A percentile compares a stretch with the other conserved stretches of the same genome.
Evolutionary conservation across 257 asterid genomes (phyloP).

Genomic region (Solanum corneliomulleri): DNA sequence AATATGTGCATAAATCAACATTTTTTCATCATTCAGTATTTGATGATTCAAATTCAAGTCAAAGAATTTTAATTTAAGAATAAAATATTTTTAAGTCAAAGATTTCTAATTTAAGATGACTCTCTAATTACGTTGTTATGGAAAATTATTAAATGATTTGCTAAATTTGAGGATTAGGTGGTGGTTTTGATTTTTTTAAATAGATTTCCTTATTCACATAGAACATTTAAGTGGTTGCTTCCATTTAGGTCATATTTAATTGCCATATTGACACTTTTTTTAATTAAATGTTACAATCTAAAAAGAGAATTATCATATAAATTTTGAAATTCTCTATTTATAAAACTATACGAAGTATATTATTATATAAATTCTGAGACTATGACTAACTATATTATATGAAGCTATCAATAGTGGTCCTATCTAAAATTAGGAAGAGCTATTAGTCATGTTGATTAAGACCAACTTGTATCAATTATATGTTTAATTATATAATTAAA

Average conservation of each 20-base stretch:
- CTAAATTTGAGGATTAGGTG: neutral
- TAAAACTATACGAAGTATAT: neutral
- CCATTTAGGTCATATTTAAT: neutral
- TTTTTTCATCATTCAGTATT: too few relatives aligned
- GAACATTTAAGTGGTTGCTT: neutral
- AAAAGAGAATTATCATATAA: neutral
- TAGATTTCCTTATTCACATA: neutral
- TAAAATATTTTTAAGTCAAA: neutral
- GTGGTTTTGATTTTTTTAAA: neutral
- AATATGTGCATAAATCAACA: neutral
- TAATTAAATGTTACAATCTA: neutral
- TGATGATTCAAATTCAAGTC: neutral
- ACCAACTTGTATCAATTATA: neutral
- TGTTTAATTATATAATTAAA: neutral
- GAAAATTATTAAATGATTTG: neutral
- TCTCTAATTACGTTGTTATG: neutral
- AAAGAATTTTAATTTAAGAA: neutral
- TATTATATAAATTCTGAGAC: neutral
- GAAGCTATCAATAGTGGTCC: neutral
- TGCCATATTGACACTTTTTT: neutral
- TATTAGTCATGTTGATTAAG: neutral
- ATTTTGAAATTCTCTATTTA: neutral
- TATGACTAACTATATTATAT: neutral
- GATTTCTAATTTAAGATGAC: neutral
- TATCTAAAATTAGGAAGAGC: neutral